Evolutionary conservation across 1,139 yeast species (phyloP).

Genomic region (Candida glucosophila): DNA sequence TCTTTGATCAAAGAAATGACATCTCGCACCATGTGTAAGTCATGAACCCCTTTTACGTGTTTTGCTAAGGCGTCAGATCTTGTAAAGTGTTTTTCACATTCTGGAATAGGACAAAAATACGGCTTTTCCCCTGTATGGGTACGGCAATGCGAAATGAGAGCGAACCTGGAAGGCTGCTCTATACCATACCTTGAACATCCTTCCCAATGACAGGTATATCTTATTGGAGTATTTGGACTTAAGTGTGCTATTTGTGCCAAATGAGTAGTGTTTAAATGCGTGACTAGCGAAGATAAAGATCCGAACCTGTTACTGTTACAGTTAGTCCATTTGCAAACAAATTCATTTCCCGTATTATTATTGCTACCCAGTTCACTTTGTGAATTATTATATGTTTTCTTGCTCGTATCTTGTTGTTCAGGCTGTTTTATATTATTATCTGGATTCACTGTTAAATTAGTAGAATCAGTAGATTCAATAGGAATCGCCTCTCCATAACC

Average conservation of each 20-base stretch:
- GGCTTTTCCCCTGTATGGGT: constrained; percentile 65
- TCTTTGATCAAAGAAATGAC: constrained; percentile 21
- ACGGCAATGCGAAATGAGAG: constrained; percentile 54
- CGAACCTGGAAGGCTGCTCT: constrained; percentile 51
- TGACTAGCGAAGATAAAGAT: constrained; percentile 20
- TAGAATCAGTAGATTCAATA: no score
- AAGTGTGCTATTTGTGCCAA: constrained; percentile 16
- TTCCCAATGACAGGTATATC: constrained; percentile 56
- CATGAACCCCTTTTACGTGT: constrained; percentile 59
- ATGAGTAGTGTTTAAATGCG: constrained; percentile 24
- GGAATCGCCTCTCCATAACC: no score
- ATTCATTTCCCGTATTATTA: constrained; percentile 6
- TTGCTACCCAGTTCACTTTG: background rate
- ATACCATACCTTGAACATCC: constrained; percentile 48
- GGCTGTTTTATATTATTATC: no score
- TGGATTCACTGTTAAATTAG: no score
- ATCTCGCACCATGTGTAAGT: constrained; percentile 32
- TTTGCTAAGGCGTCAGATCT: constrained; percentile 55
- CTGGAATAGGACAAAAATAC: constrained; percentile 61
- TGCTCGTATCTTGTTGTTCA: no score
- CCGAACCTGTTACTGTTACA: constrained; percentile 15
- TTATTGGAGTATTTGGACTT: constrained; percentile 16
- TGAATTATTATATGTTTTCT: no score
- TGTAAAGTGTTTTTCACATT: constrained; percentile 54
- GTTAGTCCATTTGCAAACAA: constrained; percentile 27